These are phyloP conservation scores for Botryosphaeria agaves DNA, from an alignment of 2,329 filamentous ascomycete genomes.

Conservation along the genomic window DNA sequence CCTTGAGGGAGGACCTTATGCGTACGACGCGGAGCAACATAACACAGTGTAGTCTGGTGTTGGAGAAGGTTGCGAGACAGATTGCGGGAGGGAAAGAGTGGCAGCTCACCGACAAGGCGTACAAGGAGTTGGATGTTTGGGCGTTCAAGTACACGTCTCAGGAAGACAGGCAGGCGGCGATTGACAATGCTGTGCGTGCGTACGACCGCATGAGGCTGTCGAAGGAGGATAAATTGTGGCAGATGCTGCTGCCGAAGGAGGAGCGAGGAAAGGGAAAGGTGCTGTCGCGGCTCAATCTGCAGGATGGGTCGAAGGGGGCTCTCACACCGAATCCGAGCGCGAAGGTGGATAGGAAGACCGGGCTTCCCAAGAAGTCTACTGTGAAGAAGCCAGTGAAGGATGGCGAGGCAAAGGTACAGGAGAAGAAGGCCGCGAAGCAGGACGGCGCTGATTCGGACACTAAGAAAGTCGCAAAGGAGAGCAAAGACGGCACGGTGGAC, in stretches of 20 bases:
- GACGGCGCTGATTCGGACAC: constrained; percentile 36
- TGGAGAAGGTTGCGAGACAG: constrained; percentile 33
- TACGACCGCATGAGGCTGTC: constrained; percentile 44
- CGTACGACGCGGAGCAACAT: constrained; percentile 17
- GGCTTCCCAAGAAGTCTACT: constrained; percentile 5
- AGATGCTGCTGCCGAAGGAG: constrained; percentile 39
- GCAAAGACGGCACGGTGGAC: constrained; percentile 12
- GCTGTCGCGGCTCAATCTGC: constrained; percentile 40
- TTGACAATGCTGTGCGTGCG: constrained; percentile 44
- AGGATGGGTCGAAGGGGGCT: constrained; percentile 11
- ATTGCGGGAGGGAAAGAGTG: constrained; percentile 32
- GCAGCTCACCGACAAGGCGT: constrained; percentile 38
- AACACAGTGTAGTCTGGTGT: constrained; percentile 12
- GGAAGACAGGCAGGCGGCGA: constrained; percentile 39
- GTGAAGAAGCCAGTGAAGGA: constrained; percentile 20
- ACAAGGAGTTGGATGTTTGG: constrained; percentile 44
- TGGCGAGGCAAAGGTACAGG: constrained; percentile 20
- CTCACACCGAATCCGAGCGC: background rate
- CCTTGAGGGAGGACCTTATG: constrained; percentile 28
- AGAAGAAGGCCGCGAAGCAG: constrained; percentile 26
- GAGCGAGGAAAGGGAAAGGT: constrained; percentile 45
- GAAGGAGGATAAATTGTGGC: constrained; percentile 44
- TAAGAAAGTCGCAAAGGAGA: constrained; percentile 27
- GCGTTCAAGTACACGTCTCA: constrained; percentile 38
- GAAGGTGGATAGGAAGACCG: too few species aligned